phyloP scores from a whole-genome alignment of 441 rosid genomes.

The Gossypium gossypioides region DNA sequence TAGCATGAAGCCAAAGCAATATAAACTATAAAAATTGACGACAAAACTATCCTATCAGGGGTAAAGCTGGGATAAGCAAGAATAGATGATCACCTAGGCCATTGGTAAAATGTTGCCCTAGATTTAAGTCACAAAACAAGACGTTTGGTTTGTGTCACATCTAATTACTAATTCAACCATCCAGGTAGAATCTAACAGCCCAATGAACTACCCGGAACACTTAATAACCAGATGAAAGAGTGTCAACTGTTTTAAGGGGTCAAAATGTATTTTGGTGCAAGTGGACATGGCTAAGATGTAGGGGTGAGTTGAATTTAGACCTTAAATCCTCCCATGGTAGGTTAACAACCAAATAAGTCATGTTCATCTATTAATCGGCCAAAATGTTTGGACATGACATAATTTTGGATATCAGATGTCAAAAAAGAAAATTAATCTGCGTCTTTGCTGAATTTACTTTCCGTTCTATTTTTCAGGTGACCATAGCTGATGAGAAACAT shows the following conservation, averaged over 20 bases:
- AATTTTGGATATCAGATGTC: not conserved
- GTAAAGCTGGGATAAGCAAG: not conserved
- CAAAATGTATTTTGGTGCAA: not conserved
- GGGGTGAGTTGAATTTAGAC: not conserved
- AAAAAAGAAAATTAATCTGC: not conserved
- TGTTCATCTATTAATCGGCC: not conserved
- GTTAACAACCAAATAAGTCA: not conserved
- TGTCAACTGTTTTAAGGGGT: not conserved
- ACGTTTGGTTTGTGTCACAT: not conserved
- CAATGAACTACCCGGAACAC: not conserved
- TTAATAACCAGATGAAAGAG: not conserved
- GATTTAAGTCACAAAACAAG: constrained; percentile 1
- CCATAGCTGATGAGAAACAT: not conserved
- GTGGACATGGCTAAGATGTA: not conserved
- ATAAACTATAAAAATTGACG: not conserved
- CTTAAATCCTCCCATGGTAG: not conserved
- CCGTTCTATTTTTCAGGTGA: too few species aligned
- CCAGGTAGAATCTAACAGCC: not conserved
- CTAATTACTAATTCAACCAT: not conserved
- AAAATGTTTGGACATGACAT: not conserved
- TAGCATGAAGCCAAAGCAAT: not conserved
- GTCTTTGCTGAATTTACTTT: not conserved
- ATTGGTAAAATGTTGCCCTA: not conserved
- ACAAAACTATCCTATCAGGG: not conserved
- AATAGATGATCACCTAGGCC: not conserved